These are phyloP conservation scores for Fusarium tanahbumbuense DNA, from an alignment of 2,329 filamentous ascomycete species.

Conservation along the genomic window DNA sequence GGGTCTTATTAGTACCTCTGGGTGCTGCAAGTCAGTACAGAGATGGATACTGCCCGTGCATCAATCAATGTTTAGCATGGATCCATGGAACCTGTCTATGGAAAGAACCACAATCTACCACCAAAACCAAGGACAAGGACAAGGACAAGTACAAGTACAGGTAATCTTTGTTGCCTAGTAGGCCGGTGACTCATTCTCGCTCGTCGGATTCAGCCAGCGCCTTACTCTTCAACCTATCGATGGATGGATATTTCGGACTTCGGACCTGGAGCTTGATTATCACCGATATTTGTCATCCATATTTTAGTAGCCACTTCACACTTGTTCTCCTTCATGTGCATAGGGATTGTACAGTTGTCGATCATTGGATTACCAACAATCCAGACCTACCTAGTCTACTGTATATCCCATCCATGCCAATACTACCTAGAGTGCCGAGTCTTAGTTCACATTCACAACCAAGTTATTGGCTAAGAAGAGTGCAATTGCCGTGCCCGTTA, in stretches of 20 bases:
- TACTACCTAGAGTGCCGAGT: not conserved
- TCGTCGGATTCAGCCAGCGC: conserved; percentile 5
- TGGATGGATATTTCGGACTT: conserved; percentile 32
- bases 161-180: conserved; percentile 3
- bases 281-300: conserved; percentile 46
- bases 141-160: not conserved
- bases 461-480: not conserved
- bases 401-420: not conserved
- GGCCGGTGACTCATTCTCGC: conserved; percentile 35
- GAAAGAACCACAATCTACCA: conserved; percentile 11
- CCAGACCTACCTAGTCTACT: not conserved
- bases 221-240: not conserved
- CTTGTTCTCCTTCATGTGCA: not conserved
- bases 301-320: conserved; percentile 28
- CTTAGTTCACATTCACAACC: not conserved
- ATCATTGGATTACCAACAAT: not conserved
- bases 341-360: not conserved
- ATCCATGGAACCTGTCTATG: not conserved
- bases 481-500: not conserved
- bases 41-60: not conserved
- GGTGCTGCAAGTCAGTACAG: not conserved
- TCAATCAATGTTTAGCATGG: not conserved
- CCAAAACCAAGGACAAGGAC: conserved; percentile 4
- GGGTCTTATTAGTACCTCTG: not conserved
- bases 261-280: conserved; percentile 36